phyloP scores from a whole-genome alignment of 306 rosid genomes.

The Luffa acutangula region DNA sequence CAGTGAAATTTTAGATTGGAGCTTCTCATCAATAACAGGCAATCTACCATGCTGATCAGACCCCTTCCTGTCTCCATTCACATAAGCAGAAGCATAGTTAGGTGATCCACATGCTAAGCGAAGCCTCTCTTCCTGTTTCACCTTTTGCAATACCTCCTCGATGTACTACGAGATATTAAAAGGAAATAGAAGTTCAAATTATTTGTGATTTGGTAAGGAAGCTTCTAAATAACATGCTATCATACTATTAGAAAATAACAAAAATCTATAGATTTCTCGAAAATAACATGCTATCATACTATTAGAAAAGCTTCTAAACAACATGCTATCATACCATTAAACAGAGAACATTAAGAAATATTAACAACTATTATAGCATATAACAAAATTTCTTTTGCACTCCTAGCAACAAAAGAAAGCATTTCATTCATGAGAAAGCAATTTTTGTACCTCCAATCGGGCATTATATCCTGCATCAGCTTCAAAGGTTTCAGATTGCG shows the following conservation, averaged over 20 bases:
- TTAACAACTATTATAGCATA: not conserved
- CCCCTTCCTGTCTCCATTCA: conserved; percentile 32
- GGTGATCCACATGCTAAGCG: conserved; percentile 38
- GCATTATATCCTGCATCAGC: conserved; percentile 57
- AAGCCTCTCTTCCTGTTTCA: conserved; percentile 46
- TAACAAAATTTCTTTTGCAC: not conserved
- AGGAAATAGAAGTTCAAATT: conserved; percentile 26
- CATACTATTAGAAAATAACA: not conserved
- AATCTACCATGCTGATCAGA: conserved; percentile 27
- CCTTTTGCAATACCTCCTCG: conserved; percentile 53
- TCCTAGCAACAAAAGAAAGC: not conserved
- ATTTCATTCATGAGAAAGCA: conserved; percentile 9
- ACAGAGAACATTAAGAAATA: not conserved
- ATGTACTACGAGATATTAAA: conserved; percentile 34
- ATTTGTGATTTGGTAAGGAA: conserved; percentile 17
- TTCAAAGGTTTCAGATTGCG: conserved; percentile 35
- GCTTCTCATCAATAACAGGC: conserved; percentile 31
- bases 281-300: not conserved
- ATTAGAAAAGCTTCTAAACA: not conserved
- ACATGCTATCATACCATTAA: not conserved
- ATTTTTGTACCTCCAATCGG: conserved; percentile 51
- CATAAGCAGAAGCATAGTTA: conserved; percentile 26
- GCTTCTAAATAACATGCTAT: not conserved
- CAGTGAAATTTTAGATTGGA: conserved; percentile 25
- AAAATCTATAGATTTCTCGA: not conserved